phyloP scores from a whole-genome alignment of 352 stramenopile genomes.

The Phytopythium kandeliae region DNA sequence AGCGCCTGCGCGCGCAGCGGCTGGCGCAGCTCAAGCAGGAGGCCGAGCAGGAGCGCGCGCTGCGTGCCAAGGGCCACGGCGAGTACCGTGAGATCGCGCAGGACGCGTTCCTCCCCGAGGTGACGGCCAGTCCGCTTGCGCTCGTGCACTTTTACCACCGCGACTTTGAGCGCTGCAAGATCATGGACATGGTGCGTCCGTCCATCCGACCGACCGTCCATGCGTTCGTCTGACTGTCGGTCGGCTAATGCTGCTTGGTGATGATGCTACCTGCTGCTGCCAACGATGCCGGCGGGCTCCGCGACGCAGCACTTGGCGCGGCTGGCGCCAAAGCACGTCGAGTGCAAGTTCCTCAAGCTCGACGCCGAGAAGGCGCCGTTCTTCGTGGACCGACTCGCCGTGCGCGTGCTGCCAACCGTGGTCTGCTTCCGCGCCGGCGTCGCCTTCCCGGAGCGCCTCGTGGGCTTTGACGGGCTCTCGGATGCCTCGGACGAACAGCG shows the following conservation, averaged over 20 bases:
- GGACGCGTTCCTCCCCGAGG: conserved; percentile 95
- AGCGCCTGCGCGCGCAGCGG: conserved; percentile 57
- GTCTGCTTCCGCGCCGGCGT: conserved; percentile 92
- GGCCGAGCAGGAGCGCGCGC: conserved; percentile 47
- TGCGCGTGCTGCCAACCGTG: conserved; percentile 92
- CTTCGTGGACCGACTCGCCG: conserved; percentile 91
- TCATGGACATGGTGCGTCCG: conserved; percentile 97
- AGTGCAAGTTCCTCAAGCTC: conserved; percentile 95
- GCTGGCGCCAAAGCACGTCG: conserved; percentile 62
- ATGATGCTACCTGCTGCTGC: background rate
- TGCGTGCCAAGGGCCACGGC: conserved; percentile 70
- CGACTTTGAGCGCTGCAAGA: conserved; percentile 97
- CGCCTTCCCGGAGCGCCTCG: conserved; percentile 83
- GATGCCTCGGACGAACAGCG: conserved; percentile 65
- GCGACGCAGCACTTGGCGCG: conserved; percentile 39
- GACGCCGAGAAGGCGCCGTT: conserved; percentile 95
- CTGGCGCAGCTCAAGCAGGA: conserved; percentile 59
- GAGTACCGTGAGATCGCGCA: conserved; percentile 91
- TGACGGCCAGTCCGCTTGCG: conserved; percentile 77
- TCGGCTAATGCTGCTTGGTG: background rate
- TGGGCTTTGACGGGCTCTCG: conserved; percentile 92
- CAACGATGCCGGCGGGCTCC: too few relatives aligned
- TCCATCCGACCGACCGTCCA: too few relatives aligned
- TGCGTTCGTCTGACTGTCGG: background rate
- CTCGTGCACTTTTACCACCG: conserved; percentile 96